A percentile compares a stretch with the other conserved stretches of the same genome.
These are phyloP conservation scores for Metrosideros polymorpha DNA, from an alignment of 441 rosid genomes.

Conservation along the genomic window DNA sequence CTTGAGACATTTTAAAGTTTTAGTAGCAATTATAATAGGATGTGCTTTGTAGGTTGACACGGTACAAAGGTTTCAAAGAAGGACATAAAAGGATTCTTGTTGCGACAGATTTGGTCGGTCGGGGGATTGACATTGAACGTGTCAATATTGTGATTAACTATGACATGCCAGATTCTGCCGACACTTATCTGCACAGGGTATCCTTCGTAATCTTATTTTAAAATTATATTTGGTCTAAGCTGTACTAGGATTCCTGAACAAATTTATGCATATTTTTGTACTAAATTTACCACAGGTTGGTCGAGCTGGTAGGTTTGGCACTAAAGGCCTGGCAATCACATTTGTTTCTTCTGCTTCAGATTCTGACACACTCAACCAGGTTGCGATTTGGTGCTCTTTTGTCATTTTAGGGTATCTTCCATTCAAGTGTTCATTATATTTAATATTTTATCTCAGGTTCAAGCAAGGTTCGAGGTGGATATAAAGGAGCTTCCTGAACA, in stretches of 20 bases:
- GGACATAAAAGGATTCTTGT: slow-evolving; percentile 96
- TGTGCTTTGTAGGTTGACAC: slow-evolving; percentile 55
- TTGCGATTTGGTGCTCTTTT: slow-evolving; percentile 2
- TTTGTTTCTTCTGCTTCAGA: slow-evolving; percentile 89
- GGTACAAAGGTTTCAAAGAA: slow-evolving; percentile 96
- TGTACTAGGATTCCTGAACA: neutral
- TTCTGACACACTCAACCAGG: slow-evolving; percentile 91
- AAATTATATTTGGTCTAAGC: neutral
- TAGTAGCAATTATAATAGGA: neutral
- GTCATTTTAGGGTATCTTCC: neutral
- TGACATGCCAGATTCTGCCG: slow-evolving; percentile 99
- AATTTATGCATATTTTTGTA: neutral
- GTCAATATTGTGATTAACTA: slow-evolving; percentile 96
- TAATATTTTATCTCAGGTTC: slow-evolving; percentile 42
- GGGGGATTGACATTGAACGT: slow-evolving; percentile 96
- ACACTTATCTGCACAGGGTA: slow-evolving; percentile 98
- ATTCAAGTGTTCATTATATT: neutral
- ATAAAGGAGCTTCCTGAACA: slow-evolving; percentile 98
- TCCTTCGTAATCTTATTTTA: neutral
- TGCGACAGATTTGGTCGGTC: slow-evolving; percentile 92
- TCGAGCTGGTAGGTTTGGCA: slow-evolving; percentile 98
- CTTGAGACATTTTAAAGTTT: neutral
- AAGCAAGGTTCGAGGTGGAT: slow-evolving; percentile 95
- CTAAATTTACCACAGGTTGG: slow-evolving; percentile 53
- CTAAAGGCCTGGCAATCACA: slow-evolving; percentile 96